A percentile compares a stretch with the other conserved stretches of the same genome.
Evolutionary conservation across 2,329 filamentous ascomycete species (phyloP).

Genomic region (Aspergillus eucalypticola): DNA sequence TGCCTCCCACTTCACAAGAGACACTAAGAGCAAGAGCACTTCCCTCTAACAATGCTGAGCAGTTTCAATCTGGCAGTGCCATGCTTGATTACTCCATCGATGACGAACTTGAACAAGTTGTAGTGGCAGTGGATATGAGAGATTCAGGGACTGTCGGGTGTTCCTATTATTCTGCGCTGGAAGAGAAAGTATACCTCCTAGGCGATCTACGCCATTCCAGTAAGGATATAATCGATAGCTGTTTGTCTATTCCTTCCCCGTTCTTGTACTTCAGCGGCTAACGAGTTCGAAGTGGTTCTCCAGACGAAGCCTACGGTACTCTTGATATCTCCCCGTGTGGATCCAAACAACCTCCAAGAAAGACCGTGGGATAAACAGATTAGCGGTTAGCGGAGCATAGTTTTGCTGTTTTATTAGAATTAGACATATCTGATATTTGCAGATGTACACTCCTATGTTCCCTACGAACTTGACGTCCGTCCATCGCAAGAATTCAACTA

Average conservation of each 20-base stretch:
- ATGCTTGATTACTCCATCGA: slow-evolving; percentile 39
- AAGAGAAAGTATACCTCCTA: slow-evolving; percentile 72
- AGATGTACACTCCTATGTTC: slow-evolving; percentile 55
- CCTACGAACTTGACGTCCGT: slow-evolving; percentile 66
- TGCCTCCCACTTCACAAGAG: slow-evolving; percentile 7
- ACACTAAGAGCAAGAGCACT: slow-evolving; percentile 11
- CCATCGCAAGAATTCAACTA: slow-evolving; percentile 72
- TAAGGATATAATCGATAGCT: slow-evolving; percentile 66
- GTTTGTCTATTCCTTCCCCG: slow-evolving; percentile 31
- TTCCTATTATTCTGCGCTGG: slow-evolving; percentile 73
- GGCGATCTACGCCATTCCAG: slow-evolving; percentile 72
- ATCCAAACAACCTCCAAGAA: slow-evolving; percentile 43
- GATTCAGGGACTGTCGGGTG: slow-evolving; percentile 75
- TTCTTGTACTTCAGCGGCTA: slow-evolving; percentile 24
- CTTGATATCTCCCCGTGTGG: slow-evolving; percentile 58
- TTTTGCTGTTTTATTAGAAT: background rate
- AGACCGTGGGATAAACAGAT: slow-evolving; percentile 48
- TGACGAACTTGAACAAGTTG: slow-evolving; percentile 64
- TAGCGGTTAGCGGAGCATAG: slow-evolving; percentile 28
- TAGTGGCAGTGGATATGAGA: slow-evolving; percentile 78
- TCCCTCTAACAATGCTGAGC: slow-evolving; percentile 11
- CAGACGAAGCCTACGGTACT: slow-evolving; percentile 64
- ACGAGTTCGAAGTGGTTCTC: slow-evolving; percentile 53
- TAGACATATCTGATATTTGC: background rate
- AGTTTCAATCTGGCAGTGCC: slow-evolving; percentile 24